phyloP scores from a whole-genome alignment of 371 early-diverging fungal genomes.

The Lichtheimia ornata region DNA sequence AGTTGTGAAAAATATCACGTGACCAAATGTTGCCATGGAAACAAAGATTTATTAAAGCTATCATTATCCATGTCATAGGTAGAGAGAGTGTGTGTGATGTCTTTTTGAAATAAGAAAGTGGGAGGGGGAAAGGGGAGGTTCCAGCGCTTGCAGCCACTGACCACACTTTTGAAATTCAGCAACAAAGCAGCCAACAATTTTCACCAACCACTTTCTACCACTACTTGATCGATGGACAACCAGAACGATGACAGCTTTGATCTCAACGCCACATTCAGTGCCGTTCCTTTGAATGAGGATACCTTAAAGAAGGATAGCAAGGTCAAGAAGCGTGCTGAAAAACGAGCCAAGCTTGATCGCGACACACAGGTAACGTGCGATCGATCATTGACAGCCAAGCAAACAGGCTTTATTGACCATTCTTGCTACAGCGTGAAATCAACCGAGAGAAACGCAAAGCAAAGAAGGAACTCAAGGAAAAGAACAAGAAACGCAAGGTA shows the following conservation, averaged over 20 bases:
- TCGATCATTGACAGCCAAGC: too few species aligned
- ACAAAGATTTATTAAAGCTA: too few species aligned
- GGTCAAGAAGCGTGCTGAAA: conserved; percentile 7
- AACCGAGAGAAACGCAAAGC: conserved; percentile 46
- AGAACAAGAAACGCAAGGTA: conserved; percentile 49
- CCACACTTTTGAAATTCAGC: too few species aligned
- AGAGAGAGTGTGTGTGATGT: too few species aligned
- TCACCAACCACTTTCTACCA: too few species aligned
- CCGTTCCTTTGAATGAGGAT: conserved; percentile 6
- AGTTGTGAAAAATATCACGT: too few species aligned
- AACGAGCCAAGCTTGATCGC: conserved; percentile 9
- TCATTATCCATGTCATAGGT: too few species aligned
- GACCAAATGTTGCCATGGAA: too few species aligned
- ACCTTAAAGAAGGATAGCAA: neutral
- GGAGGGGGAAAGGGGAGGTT: too few species aligned
- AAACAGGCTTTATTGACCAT: neutral
- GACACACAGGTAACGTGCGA: conserved; percentile 3
- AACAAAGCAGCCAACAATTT: too few species aligned
- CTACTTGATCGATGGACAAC: neutral
- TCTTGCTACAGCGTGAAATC: conserved; percentile 29
- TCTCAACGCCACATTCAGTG: conserved; percentile 3
- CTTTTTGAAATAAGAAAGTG: too few species aligned
- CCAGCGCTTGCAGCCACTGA: too few species aligned
- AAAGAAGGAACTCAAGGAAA: conserved; percentile 44
- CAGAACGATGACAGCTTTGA: conserved; percentile 7